phyloP scores from a whole-genome alignment of 2,329 filamentous ascomycete genomes.

The Knufia petricola region DNA sequence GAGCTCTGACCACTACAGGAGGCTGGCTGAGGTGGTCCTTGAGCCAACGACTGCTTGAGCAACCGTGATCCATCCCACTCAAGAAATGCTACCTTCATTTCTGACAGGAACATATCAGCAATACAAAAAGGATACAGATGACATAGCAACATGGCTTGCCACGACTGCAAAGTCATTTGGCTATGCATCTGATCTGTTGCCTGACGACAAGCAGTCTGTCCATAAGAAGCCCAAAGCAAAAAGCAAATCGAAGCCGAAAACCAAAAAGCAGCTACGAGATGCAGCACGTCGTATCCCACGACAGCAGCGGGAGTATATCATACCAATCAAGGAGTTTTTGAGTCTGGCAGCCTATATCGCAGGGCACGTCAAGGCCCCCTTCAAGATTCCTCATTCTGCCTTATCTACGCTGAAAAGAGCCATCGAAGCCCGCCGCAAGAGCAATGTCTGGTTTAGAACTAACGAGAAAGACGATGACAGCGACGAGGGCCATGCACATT shows the following conservation, averaged over 20 bases:
- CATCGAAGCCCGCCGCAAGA: background rate
- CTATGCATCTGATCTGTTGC: background rate
- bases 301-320: background rate
- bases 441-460: slow-evolving; percentile 1
- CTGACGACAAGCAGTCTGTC: background rate
- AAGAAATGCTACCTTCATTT: background rate
- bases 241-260: background rate
- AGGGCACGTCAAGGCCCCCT: background rate
- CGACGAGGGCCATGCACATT: slow-evolving; percentile 11
- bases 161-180: background rate
- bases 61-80: no score
- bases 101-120: background rate
- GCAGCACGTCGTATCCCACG: background rate
- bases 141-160: background rate
- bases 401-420: background rate
- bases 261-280: background rate
- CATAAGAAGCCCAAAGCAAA: background rate
- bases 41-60: no score
- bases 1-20: no score
- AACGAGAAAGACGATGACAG: slow-evolving; percentile 1
- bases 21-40: no score
- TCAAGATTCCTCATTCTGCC: background rate
- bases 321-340: background rate
- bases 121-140: background rate
- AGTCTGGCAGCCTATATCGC: background rate